These are phyloP conservation scores for Lichtheimia corymbifera DNA, from an alignment of 371 early-diverging fungal genomes.

Conservation along the genomic window DNA sequence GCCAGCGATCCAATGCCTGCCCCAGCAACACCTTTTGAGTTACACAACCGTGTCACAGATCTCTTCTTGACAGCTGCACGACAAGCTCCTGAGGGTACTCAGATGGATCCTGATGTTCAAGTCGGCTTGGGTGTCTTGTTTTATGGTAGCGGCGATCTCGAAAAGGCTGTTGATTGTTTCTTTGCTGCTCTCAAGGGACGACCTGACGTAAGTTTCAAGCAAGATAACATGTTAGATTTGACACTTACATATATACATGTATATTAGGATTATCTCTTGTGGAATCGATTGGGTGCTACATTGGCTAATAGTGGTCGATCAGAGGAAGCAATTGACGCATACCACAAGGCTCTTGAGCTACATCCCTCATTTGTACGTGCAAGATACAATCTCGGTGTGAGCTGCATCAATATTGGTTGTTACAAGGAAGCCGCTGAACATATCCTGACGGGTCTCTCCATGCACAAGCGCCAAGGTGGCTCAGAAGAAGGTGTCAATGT, in stretches of 20 bases:
- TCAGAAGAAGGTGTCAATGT: conserved; percentile 61
- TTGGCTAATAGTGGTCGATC: conserved; percentile 87
- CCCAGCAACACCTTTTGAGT: conserved; percentile 46
- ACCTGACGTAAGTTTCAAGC: conserved; percentile 68
- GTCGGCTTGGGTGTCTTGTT: conserved; percentile 94
- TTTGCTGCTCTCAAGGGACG: conserved; percentile 85
- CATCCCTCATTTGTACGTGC: conserved; percentile 95
- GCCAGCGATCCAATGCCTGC: conserved; percentile 21
- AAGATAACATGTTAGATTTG: too few relatives aligned
- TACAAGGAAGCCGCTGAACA: conserved; percentile 95
- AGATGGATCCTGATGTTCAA: conserved; percentile 91
- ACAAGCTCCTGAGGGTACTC: conserved; percentile 63
- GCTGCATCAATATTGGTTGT: conserved; percentile 90
- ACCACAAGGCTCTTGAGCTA: conserved; percentile 89
- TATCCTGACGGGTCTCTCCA: conserved; percentile 81
- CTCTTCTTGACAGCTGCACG: conserved; percentile 83
- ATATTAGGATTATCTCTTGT: conserved; percentile 88
- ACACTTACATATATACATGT: too few relatives aligned
- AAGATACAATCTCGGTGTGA: conserved; percentile 93
- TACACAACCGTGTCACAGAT: conserved; percentile 75
- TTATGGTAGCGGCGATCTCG: conserved; percentile 85
- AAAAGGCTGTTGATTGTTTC: conserved; percentile 97
- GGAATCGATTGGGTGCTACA: conserved; percentile 97
- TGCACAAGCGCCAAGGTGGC: conserved; percentile 68
- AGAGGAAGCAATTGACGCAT: conserved; percentile 90